phyloP scores from a whole-genome alignment of 164 flowering plant species.

The Brasenia schreberi region DNA sequence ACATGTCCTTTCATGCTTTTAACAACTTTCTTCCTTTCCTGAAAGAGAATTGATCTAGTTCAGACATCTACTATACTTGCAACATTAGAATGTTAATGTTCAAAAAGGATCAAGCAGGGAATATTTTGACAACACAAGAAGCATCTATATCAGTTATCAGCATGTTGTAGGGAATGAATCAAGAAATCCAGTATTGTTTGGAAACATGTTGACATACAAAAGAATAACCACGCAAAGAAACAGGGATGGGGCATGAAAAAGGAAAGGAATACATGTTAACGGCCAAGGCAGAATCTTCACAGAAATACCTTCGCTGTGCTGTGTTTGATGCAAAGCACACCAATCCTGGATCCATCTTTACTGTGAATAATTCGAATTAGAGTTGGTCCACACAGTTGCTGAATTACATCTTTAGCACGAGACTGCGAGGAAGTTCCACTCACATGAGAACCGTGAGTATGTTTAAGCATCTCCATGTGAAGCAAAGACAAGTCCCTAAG shows the following conservation, averaged over 20 bases:
- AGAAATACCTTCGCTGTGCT: constrained; percentile 82
- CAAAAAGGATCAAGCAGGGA: too few relatives aligned
- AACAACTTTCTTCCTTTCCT: constrained; percentile 90
- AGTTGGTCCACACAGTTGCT: constrained; percentile 65
- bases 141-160: background rate
- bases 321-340: constrained; percentile 74
- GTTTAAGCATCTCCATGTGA: background rate
- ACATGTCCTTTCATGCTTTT: constrained; percentile 81
- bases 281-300: background rate
- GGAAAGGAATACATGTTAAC: background rate
- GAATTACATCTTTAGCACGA: constrained; percentile 65
- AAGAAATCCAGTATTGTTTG: background rate
- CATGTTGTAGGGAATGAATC: background rate
- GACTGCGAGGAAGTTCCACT: constrained; percentile 30
- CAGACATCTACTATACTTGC: background rate
- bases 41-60: constrained; percentile 2
- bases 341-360: constrained; percentile 70
- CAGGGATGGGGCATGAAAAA: background rate
- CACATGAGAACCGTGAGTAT: constrained; percentile 11
- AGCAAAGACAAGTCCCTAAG: background rate
- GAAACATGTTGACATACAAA: background rate
- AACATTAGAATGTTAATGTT: background rate
- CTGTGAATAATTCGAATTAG: constrained; percentile 86
- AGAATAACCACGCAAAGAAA: background rate
- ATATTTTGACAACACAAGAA: background rate